Percentiles rank a stretch among this genome's conserved stretches.
Conservation (phyloP, 1,284 basidiomycete species). For the Rhodotorula sp. region DNA sequence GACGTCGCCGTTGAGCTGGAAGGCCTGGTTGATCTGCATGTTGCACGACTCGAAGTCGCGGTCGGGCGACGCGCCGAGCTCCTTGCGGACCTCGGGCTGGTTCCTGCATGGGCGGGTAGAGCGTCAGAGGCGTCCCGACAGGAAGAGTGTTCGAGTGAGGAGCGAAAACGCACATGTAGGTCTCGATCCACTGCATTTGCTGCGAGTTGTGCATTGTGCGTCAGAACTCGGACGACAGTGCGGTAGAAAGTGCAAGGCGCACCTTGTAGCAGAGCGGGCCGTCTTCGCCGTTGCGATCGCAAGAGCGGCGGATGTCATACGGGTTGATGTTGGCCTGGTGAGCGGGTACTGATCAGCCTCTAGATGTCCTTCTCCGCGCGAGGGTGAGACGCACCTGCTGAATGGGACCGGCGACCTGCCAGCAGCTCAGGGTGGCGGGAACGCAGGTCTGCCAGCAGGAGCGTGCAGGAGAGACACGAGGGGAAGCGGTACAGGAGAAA, state of each 20-base stretch:
- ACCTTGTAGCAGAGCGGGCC: constrained; percentile 64
- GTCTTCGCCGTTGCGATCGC: constrained; percentile 66
- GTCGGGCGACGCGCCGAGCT: constrained; percentile 66
- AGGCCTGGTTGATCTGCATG: constrained; percentile 54
- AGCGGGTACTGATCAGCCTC: background rate
- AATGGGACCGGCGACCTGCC: constrained; percentile 50
- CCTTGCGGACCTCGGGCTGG: constrained; percentile 62
- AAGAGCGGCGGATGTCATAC: constrained; percentile 71
- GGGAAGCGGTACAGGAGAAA: too few relatives aligned
- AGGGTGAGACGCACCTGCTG: constrained; percentile 54
- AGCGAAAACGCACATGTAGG: constrained; percentile 57
- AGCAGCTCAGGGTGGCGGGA: constrained; percentile 54
- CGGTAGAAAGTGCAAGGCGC: background rate
- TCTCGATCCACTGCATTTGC: constrained; percentile 76
- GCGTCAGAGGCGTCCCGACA: background rate
- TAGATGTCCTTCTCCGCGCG: constrained; percentile 11
- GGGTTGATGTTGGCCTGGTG: constrained; percentile 55
- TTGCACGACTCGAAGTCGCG: constrained; percentile 62
- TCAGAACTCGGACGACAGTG: background rate
- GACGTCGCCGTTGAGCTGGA: constrained; percentile 44
- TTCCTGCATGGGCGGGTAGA: constrained; percentile 8
- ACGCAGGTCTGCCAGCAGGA: constrained; percentile 44
- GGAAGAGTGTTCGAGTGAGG: background rate
- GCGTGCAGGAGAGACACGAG: background rate
- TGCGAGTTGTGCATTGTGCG: background rate